A percentile compares a stretch with the other conserved stretches of the same genome.
These are phyloP conservation scores for Albugo laibachii DNA, from an alignment of 352 stramenopile species.

Conservation along the genomic window DNA sequence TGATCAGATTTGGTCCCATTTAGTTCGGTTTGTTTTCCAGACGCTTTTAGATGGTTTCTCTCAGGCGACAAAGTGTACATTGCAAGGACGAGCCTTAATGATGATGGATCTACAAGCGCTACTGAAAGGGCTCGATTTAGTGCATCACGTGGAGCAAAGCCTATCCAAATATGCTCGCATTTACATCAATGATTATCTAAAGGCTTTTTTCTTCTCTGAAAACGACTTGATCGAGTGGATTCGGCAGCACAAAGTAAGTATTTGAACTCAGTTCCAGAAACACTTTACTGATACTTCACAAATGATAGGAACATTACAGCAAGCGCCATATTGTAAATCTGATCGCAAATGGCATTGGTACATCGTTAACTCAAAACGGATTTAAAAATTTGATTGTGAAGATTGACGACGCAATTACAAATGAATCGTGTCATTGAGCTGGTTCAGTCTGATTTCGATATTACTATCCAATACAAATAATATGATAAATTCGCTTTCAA, in stretches of 20 bases:
- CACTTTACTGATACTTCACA: too few relatives aligned
- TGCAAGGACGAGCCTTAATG: constrained; percentile 91
- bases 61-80: constrained; percentile 76
- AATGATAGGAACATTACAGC: neutral
- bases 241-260: constrained; percentile 34
- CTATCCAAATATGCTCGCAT: constrained; percentile 25
- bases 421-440: too few relatives aligned
- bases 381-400: neutral
- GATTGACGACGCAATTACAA: too few relatives aligned
- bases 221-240: constrained; percentile 73
- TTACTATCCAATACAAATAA: too few relatives aligned
- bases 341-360: neutral
- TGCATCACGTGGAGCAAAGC: constrained; percentile 50
- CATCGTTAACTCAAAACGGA: neutral
- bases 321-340: neutral
- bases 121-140: constrained; percentile 56
- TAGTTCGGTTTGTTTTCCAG: constrained; percentile 78
- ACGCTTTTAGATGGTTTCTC: constrained; percentile 84
- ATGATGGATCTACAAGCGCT: constrained; percentile 90
- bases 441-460: too few relatives aligned
- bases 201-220: constrained; percentile 80
- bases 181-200: constrained; percentile 71
- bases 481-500: too few relatives aligned
- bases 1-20: constrained; percentile 56
- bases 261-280: too few relatives aligned